These are phyloP conservation scores for Knufia fluminis DNA, from an alignment of 2,329 filamentous ascomycete species.

Conservation along the genomic window DNA sequence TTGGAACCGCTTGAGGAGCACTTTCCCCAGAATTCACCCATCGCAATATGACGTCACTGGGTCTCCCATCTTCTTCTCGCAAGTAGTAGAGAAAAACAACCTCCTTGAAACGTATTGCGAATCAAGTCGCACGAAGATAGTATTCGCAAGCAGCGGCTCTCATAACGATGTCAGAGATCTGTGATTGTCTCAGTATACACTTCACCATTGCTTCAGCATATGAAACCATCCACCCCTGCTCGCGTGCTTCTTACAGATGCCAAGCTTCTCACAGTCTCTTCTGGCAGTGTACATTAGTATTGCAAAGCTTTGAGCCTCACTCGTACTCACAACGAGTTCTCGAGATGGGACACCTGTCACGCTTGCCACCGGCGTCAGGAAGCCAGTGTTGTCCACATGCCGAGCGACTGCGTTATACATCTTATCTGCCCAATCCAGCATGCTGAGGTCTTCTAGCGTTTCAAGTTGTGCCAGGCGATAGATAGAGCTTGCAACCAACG, in stretches of 20 bases:
- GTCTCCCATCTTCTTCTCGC: too few species aligned
- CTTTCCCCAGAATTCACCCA: neutral
- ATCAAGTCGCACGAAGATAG: too few species aligned
- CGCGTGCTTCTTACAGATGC: constrained; percentile 6
- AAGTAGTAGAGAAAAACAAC: too few species aligned
- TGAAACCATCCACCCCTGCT: neutral
- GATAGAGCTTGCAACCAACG: constrained; percentile 35
- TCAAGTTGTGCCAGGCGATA: constrained; percentile 38
- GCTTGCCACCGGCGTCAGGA: constrained; percentile 13
- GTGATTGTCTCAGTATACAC: too few species aligned
- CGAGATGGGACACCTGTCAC: constrained; percentile 13
- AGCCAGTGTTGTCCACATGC: constrained; percentile 25
- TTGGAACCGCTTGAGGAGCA: neutral
- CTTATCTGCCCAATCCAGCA: constrained; percentile 35
- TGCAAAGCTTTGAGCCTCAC: constrained; percentile 19
- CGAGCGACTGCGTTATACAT: constrained; percentile 32
- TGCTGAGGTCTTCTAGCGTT: constrained; percentile 27
- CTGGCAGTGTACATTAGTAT: constrained; percentile 17
- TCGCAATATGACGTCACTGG: neutral
- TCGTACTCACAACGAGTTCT: constrained; percentile 9
- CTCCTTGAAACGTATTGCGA: too few species aligned
- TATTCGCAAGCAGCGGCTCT: neutral
- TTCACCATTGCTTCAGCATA: neutral
- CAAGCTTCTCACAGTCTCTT: constrained; percentile 10
- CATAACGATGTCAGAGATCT: neutral